Base-by-base conservation (phyloP, 345 rosid species). In the Eucalyptus sideroxylon region DNA sequence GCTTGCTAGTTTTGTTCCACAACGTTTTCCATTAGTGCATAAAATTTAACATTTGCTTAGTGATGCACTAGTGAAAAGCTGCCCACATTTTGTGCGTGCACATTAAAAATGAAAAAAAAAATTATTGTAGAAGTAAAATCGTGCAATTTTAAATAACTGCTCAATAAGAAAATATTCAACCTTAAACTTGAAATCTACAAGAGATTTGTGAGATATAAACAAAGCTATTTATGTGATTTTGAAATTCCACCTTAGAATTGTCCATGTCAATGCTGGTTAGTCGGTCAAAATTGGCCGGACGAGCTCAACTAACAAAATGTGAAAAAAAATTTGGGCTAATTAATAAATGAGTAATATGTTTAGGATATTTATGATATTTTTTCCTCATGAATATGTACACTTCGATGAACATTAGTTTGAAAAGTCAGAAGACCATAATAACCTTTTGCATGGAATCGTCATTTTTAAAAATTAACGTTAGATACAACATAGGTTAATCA, bases 201-300 rank as follows among this genome's bases (percentile, higher is more conserved):
- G 67, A 60, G 37, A 30, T 65, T 65, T 7, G 69, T 27, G 69
- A 65, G 77, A n/a, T 16, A 7, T 15, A 65, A 67, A 16, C 21
- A 31, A n/a, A 16, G 80, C 11, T 67, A n/a, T 31, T 3, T n/a
- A 67, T n/a, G 40, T 15, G 21, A 67, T n/a, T 62, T 27, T n/a
- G 10, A 67, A 67, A 16, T 31, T 14, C 6, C 21, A 13, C 21
- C 56, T 51, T 51, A 51, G 56, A 51, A 51, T 51, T 53, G 56
- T 53, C 56, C 56, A 53, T 17, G 9, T 17, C 9, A 53, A 53
- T 1, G 9, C 56, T 17, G 2, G 56, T 17, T 53, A 17, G 1
- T 53, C 2, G 4, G 24, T 53, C 4, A 53, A 51, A 53, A 53
- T 51, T 51, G 10, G 56, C 56, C 0, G 2, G 1, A 53, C 0